These are phyloP conservation scores for Trypanosoma cruzi DNA, from an alignment of 208 protist genomes.

Conservation along the genomic window DNA sequence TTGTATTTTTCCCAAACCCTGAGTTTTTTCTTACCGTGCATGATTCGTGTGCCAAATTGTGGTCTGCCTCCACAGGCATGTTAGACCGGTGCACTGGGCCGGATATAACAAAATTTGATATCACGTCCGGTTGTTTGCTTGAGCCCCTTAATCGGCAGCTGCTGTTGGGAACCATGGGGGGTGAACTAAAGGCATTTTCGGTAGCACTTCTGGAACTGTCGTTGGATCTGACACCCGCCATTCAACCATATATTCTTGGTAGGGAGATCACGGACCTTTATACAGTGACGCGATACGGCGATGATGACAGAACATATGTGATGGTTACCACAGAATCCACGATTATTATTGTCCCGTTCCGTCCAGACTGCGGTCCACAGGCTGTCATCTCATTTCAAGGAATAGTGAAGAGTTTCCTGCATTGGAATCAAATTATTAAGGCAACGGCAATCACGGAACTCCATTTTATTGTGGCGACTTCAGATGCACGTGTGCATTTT, in stretches of 20 bases:
- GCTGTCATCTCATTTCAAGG: constrained; percentile 30
- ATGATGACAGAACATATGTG: constrained; percentile 33
- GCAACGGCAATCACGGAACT: constrained; percentile 9
- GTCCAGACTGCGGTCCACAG: constrained; percentile 15
- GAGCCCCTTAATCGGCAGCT: constrained; percentile 45
- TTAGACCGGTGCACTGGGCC: constrained; percentile 32
- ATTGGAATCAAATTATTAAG: constrained; percentile 17
- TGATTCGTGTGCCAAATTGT: constrained; percentile 44
- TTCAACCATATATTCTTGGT: constrained; percentile 21
- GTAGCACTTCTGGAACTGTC: constrained; percentile 36
- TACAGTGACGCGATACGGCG: constrained; percentile 37
- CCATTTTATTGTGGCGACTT: constrained; percentile 30
- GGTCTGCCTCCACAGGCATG: constrained; percentile 36
- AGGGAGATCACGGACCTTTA: constrained; percentile 42
- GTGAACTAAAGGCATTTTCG: constrained; percentile 52
- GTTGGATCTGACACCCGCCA: constrained; percentile 30
- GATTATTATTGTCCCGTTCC: constrained; percentile 33
- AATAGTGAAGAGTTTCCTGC: constrained; percentile 25
- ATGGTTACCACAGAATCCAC: constrained; percentile 34
- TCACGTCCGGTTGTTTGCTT: constrained; percentile 43
- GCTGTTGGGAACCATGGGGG: constrained; percentile 42
- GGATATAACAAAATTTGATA: constrained; percentile 34
- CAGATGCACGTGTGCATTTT: constrained; percentile 29
- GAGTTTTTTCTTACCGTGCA: constrained; percentile 45
- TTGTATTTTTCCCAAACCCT: constrained; percentile 44